Base-by-base conservation (phyloP, 768 basidiomycete genomes). In the Lactifluus echinatus region DNA sequence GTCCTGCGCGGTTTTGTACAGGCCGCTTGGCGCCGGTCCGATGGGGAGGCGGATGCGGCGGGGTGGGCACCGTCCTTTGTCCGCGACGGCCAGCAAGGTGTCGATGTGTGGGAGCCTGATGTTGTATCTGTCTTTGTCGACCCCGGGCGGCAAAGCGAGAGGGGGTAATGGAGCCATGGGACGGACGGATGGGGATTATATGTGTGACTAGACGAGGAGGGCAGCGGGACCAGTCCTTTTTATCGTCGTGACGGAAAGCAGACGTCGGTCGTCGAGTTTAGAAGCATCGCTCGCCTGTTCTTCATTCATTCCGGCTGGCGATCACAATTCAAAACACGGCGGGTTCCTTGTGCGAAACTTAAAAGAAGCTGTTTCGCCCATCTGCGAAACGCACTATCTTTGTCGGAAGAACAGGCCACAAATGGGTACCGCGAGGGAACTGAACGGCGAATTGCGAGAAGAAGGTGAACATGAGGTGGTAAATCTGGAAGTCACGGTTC, bases 1-100 rank as follows among this genome's bases (percentile, higher is more conserved):
- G 19, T 58, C 57, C 15, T 49, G 57, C 11, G 57, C 51, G 7
- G 57, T 58, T 24, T 58, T 58, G 46, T 58, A 58, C 10, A 58
- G 52, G 4, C 57, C 57, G 40, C 40, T 49, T 19, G 57, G 57
- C 10, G 26, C 52, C 1, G 57, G 57, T 48, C 39, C 51, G 29
- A 58, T 53, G 7, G 57, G 31, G 26, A 34, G 29, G 33, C 21
- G 36, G 31, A 36, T 14, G 51, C 37, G 46, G 15, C 57, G 52
- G 19, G 52, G 57, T 14, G 23, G 14, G 40, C 31, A 39, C 23
- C 57, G 39, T 19, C 57, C 57, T 28, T 58, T 53, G 17, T 58
- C 57, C 2, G 57, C 57, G 46, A 58, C 21, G 26, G 57, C 23
- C 8, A 58, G 2, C 19, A 58, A 19, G 14, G 46, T 34, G 26